Conservation (phyloP, 495 filamentous ascomycete genomes). For the Glutinoglossum americanum region DNA sequence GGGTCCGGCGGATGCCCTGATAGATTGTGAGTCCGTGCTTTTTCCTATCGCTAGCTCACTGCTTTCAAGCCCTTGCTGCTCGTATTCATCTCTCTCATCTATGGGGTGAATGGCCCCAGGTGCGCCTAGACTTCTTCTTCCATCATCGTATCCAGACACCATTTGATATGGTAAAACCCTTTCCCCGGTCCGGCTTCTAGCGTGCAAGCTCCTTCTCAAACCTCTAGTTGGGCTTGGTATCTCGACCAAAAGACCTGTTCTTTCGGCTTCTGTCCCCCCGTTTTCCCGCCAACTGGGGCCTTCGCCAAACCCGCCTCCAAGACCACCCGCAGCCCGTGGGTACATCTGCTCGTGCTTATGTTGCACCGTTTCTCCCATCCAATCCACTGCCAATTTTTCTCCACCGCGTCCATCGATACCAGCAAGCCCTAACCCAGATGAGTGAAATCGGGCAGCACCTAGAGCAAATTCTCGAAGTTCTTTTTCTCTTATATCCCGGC, state of each 20-base stretch:
- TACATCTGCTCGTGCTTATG: background rate
- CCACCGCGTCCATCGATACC: constrained; percentile 4
- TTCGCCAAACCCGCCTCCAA: background rate
- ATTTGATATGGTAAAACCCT: constrained; percentile 17
- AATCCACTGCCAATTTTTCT: constrained; percentile 7
- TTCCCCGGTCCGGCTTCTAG: constrained; percentile 11
- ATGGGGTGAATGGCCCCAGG: constrained; percentile 30
- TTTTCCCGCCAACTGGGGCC: constrained; percentile 9
- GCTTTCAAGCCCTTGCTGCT: constrained; percentile 20
- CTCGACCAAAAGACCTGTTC: constrained; percentile 32
- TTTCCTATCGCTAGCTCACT: background rate
- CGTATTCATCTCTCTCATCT: constrained; percentile 36
- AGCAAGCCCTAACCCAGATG: background rate
- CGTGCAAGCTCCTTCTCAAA: constrained; percentile 23
- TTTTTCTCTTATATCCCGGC: constrained; percentile 26
- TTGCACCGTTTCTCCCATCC: background rate
- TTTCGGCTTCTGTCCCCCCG: constrained; percentile 23
- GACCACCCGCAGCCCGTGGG: constrained; percentile 7
- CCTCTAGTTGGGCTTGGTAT: constrained; percentile 31
- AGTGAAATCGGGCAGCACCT: background rate
- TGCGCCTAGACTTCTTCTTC: constrained; percentile 19
- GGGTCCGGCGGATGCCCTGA: constrained; percentile 4
- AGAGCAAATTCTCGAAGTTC: constrained; percentile 23
- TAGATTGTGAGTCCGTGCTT: background rate
- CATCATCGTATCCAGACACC: constrained; percentile 24